These are phyloP conservation scores for Aspergillus nanangensis DNA, from an alignment of 495 filamentous ascomycete genomes.

Conservation along the genomic window DNA sequence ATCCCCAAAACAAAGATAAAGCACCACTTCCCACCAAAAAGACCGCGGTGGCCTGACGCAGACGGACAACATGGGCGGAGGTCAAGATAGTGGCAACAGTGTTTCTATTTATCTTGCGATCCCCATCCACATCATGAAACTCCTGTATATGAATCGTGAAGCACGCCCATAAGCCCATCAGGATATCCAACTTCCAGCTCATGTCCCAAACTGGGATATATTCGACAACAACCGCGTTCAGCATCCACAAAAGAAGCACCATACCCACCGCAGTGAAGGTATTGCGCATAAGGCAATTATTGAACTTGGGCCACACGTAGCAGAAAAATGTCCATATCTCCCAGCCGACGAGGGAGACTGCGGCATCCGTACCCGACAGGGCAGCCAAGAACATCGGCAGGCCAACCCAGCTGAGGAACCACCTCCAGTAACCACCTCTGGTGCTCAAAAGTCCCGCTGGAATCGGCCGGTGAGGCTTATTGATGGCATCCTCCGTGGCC, in stretches of 20 bases:
- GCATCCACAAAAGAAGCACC: conserved; percentile 5
- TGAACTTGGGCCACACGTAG: conserved; percentile 8
- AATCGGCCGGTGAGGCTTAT: conserved; percentile 18
- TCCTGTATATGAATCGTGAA: conserved; percentile 18
- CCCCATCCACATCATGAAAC: conserved; percentile 16
- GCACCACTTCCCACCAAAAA: too few relatives aligned
- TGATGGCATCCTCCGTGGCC: conserved; percentile 16
- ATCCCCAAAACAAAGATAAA: too few relatives aligned
- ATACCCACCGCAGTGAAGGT: conserved; percentile 10
- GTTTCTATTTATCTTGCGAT: background rate
- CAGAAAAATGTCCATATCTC: conserved; percentile 6
- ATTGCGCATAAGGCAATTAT: conserved; percentile 15
- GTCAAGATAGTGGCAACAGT: background rate
- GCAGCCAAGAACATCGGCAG: conserved; percentile 2
- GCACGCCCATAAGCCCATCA: conserved; percentile 5
- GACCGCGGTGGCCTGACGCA: background rate
- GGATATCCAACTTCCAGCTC: background rate
- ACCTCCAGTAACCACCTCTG: conserved; percentile 6
- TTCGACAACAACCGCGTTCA: conserved; percentile 3
- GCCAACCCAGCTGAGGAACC: conserved; percentile 8
- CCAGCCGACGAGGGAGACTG: conserved; percentile 8
- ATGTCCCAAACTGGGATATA: background rate
- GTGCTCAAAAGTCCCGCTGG: conserved; percentile 10
- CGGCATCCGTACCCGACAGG: conserved; percentile 1
- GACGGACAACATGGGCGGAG: background rate